phyloP scores from a whole-genome alignment of 371 early-diverging fungal species.

The Catenaria anguillulae region DNA sequence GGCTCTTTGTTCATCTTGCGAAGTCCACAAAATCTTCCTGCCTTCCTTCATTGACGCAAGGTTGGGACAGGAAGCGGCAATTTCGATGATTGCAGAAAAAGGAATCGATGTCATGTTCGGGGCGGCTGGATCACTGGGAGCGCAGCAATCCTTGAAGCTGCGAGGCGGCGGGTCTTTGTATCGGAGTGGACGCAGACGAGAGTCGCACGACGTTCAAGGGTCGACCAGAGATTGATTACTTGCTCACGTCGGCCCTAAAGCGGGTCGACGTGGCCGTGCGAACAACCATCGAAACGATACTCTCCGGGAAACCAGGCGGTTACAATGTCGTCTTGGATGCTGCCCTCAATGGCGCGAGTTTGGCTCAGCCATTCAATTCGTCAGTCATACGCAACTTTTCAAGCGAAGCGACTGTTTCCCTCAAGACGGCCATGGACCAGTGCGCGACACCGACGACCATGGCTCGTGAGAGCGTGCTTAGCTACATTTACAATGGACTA shows the following conservation, averaged over 20 bases:
- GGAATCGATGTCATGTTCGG: constrained; percentile 12
- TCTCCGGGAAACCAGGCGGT: background rate
- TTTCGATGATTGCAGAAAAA: background rate
- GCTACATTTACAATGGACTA: background rate
- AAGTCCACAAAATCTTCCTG: background rate
- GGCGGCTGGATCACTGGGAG: constrained; percentile 8
- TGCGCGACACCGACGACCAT: background rate
- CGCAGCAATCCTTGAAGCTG: constrained; percentile 5
- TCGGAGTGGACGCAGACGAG: constrained; percentile 14
- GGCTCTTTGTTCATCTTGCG: background rate
- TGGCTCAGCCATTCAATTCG: no score
- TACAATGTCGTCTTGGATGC: background rate
- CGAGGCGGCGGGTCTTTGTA: constrained; percentile 6
- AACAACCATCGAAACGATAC: no score
- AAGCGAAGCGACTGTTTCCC: background rate
- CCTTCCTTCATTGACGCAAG: background rate
- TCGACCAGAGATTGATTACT: background rate
- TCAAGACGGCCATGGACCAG: background rate
- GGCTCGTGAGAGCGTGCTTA: background rate
- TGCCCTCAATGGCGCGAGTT: no score
- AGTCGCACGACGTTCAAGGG: constrained; percentile 8
- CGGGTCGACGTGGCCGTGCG: background rate
- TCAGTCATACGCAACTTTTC: background rate
- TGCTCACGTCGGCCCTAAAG: constrained; percentile 1
- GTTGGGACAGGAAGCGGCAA: background rate